Conservation (phyloP, 345 rosid species). For the Atalantia buxifolia region DNA sequence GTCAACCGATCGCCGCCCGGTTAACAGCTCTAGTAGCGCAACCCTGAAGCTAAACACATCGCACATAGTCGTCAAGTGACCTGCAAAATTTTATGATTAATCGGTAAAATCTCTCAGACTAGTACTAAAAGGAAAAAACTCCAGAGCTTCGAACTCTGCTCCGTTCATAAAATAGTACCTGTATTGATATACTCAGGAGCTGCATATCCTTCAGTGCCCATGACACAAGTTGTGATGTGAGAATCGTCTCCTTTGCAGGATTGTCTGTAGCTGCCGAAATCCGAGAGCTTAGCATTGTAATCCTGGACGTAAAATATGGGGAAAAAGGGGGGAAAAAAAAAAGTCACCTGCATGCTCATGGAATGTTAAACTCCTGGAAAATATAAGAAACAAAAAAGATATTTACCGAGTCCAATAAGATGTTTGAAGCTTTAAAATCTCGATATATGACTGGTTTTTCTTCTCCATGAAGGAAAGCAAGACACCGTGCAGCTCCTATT, state of each 20-base stretch:
- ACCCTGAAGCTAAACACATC: slow-evolving; percentile 75
- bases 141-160: background rate
- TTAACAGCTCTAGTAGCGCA: slow-evolving; percentile 58
- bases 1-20: slow-evolving; percentile 48
- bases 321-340: no score
- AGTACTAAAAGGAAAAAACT: no score
- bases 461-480: slow-evolving; percentile 60
- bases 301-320: slow-evolving; percentile 35
- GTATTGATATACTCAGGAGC: slow-evolving; percentile 68
- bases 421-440: slow-evolving; percentile 66
- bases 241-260: slow-evolving; percentile 47
- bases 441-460: slow-evolving; percentile 63
- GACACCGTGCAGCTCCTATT: slow-evolving; percentile 56
- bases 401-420: slow-evolving; percentile 49
- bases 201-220: slow-evolving; percentile 80
- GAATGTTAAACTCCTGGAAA: background rate
- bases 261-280: slow-evolving; percentile 77
- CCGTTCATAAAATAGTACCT: slow-evolving; percentile 23
- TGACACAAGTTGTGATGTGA: slow-evolving; percentile 51
- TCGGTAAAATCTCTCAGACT: no score
- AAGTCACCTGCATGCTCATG: background rate
- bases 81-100: slow-evolving; percentile 22
- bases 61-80: slow-evolving; percentile 59
- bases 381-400: background rate
- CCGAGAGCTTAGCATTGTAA: slow-evolving; percentile 59